phyloP scores from a whole-genome alignment of 1,284 basidiomycete species.

The Ganoderma boninense region DNA sequence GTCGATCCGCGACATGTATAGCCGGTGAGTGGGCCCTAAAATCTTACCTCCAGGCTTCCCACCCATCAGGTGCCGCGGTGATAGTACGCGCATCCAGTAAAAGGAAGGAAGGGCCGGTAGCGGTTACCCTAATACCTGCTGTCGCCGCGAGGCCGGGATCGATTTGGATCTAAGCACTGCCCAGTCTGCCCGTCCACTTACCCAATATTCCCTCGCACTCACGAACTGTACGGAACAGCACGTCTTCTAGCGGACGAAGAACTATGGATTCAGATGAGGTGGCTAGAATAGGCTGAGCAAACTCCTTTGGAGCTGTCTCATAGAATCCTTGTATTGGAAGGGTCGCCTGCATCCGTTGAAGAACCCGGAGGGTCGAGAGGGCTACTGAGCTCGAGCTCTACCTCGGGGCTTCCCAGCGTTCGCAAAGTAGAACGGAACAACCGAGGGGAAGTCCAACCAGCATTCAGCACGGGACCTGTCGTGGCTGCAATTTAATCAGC shows the following conservation, averaged over 20 bases:
- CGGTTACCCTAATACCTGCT: neutral
- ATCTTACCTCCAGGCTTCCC: neutral
- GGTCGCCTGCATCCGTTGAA: neutral
- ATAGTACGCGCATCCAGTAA: neutral
- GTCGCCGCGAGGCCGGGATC: neutral
- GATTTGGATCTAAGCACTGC: neutral
- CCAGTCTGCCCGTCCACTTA: neutral
- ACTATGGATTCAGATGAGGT: neutral
- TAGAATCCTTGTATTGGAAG: neutral
- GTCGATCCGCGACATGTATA: neutral
- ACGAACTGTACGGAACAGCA: neutral
- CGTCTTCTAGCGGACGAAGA: neutral
- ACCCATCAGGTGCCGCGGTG: slow-evolving; percentile 2
- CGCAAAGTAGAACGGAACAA: neutral
- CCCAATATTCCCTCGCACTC: neutral
- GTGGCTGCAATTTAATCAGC: neutral
- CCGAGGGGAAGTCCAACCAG: neutral
- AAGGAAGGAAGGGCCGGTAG: neutral
- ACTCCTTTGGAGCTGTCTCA: neutral
- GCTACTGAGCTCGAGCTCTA: neutral
- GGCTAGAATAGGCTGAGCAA: neutral
- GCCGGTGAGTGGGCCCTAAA: neutral
- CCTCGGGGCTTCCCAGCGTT: neutral
- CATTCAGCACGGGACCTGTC: neutral
- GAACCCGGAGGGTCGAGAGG: neutral